A percentile compares a stretch with the other conserved stretches of the same genome.
These are phyloP conservation scores for Blastocystis sp. DNA, from an alignment of 352 stramenopile genomes.

Conservation along the genomic window DNA sequence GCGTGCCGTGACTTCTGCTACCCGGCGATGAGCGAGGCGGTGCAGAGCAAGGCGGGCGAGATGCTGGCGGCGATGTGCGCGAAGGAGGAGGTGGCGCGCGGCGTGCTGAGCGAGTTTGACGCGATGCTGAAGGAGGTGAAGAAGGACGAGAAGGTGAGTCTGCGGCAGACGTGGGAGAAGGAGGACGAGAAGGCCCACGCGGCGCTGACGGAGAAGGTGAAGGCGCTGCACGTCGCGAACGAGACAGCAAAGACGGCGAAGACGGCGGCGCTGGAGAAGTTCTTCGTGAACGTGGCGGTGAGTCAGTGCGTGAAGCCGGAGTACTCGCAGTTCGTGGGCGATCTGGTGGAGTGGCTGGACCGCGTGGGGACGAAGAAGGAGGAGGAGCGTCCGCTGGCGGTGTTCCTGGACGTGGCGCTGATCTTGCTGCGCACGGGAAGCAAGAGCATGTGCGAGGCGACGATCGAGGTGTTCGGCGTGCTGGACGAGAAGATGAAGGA, in stretches of 20 bases:
- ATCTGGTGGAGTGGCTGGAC: constrained; percentile 25
- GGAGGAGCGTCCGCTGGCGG: constrained; percentile 18
- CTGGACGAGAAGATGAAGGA: constrained; percentile 31
- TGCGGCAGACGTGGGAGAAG: not conserved
- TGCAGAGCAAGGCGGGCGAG: not conserved
- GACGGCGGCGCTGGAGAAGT: not conserved
- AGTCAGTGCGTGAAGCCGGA: constrained; percentile 11
- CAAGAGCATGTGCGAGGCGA: constrained; percentile 9
- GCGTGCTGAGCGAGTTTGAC: not conserved
- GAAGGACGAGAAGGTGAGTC: not conserved
- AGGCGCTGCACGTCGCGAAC: not conserved
- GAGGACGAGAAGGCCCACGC: not conserved
- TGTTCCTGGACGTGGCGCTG: constrained; percentile 43
- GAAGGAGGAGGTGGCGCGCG: not conserved
- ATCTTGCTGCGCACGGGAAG: constrained; percentile 38
- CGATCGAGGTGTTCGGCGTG: constrained; percentile 19
- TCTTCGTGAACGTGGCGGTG: constrained; percentile 29
- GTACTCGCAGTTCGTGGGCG: constrained; percentile 45
- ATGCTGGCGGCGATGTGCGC: not conserved
- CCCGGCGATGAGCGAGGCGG: not conserved
- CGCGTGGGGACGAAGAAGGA: constrained; percentile 9
- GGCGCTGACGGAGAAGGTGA: constrained; percentile 1
- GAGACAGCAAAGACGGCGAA: not conserved
- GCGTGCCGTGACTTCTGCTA: not conserved
- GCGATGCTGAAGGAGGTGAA: not conserved